Base-by-base conservation (phyloP, 2,329 filamentous ascomycete genomes). In the Epichloe hybrida region DNA sequence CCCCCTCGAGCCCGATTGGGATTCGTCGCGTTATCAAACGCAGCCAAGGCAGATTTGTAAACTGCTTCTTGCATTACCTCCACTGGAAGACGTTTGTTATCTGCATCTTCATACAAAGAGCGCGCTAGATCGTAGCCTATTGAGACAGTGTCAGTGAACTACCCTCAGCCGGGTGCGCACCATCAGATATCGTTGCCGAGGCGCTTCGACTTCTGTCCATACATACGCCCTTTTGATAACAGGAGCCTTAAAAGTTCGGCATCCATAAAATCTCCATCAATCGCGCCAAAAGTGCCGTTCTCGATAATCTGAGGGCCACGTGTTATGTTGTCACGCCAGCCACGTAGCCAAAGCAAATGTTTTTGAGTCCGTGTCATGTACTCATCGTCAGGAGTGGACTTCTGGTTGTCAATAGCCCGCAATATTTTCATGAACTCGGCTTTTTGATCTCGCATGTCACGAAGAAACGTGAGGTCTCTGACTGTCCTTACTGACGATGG, bases 1-100 rank as follows among this genome's bases (percentile, higher is more conserved):
- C 84, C 84, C 84, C 87, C 87, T 56, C 86, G 75, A 2, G 78
- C 86, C 50, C 80, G 79, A 58, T 91, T 89, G 0, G 85, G 84
- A 59, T 93, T 93, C 21, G 84, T 86, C 3, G 87, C 86, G 61
- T 87, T 87, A 60, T 93, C 87, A 61, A 89, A 93, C 4, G 83
- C 77, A 50, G 77, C 73, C 69, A 89, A 76, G 1, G 83, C 83
- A 45, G 80, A 73, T 1, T 72, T 72, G 41, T 86, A 69, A 8
- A 88, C 70, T 1, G 80, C 78, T 4, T 79, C 73, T 59, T 80
- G 77, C 1, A 88, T 66, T 6, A 73, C 63, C 3, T 73, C 64
- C 3, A 62, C 59, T 2, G 73, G 59, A 3, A 87, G 68, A 4
- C 76, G 74, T 3, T 63, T 65, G 17, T 77, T 69, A 2, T 67